Conservation (phyloP, 2,329 filamentous ascomycete species). For the Cytospora piceicola region DNA sequence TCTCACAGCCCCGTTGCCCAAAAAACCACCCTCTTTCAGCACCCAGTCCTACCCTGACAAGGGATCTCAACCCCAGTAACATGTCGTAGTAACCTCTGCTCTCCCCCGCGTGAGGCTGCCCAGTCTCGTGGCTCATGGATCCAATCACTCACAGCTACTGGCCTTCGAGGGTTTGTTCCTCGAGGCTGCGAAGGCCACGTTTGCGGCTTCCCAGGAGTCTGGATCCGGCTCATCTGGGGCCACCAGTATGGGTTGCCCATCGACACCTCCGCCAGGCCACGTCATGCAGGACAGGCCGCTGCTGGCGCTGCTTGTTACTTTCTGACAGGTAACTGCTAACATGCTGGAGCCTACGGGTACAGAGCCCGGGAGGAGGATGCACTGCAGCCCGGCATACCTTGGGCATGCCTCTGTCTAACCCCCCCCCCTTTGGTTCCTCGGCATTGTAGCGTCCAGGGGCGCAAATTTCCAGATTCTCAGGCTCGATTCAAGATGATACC, state of each 20-base stretch:
- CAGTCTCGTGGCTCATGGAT: slow-evolving; percentile 3
- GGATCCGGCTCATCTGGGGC: slow-evolving; percentile 19
- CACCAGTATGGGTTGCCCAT: slow-evolving; percentile 9
- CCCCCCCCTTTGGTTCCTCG: slow-evolving; percentile 15
- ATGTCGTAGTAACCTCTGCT: neutral
- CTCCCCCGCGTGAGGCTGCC: slow-evolving; percentile 18
- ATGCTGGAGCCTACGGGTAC: neutral
- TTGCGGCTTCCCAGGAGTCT: slow-evolving; percentile 17
- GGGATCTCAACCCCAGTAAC: slow-evolving; percentile 11
- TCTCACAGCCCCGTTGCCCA: neutral
- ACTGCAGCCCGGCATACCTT: neutral
- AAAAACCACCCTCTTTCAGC: slow-evolving; percentile 11
- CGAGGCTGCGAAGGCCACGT: slow-evolving; percentile 1
- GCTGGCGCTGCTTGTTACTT: neutral
- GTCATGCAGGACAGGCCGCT: neutral
- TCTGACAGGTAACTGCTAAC: slow-evolving; percentile 6
- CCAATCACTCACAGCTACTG: neutral
- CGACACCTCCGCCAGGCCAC: slow-evolving; percentile 8
- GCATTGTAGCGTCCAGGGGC: slow-evolving; percentile 13
- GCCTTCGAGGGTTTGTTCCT: neutral
- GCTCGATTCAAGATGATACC: slow-evolving; percentile 18
- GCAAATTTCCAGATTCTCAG: slow-evolving; percentile 13
- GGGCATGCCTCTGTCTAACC: slow-evolving; percentile 7
- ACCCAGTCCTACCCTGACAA: slow-evolving; percentile 19
- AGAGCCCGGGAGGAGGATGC: slow-evolving; percentile 6